phyloP scores from a whole-genome alignment of 1,284 basidiomycete genomes.

The Papiliotrema laurentii region DNA sequence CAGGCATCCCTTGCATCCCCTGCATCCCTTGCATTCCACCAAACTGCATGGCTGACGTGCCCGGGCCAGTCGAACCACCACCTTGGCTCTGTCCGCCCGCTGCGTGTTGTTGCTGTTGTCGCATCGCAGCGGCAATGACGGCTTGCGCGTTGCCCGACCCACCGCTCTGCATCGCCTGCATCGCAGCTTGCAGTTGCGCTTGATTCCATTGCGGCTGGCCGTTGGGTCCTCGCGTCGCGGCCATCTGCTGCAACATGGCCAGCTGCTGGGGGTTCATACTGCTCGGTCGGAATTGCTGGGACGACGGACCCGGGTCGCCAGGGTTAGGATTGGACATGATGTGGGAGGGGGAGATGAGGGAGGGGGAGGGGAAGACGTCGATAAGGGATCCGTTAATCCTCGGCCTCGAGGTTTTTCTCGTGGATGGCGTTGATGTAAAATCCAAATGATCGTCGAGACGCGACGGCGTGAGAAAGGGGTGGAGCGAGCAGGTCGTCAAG shows the following conservation, averaged over 20 bases:
- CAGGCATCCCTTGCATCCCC: slow-evolving; percentile 5
- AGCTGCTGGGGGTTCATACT: slow-evolving; percentile 26
- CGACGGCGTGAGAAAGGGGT: no score
- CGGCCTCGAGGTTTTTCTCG: no score
- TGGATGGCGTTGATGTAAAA: no score
- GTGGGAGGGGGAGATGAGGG: not conserved
- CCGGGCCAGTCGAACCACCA: not conserved
- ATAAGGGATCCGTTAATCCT: no score
- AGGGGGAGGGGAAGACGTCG: not conserved
- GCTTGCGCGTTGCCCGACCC: slow-evolving; percentile 6
- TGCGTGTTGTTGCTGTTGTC: slow-evolving; percentile 13
- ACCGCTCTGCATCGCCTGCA: slow-evolving; percentile 7
- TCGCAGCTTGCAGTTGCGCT: slow-evolving; percentile 16
- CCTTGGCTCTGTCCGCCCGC: slow-evolving; percentile 4
- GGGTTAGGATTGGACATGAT: not conserved
- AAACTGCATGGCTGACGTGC: not conserved
- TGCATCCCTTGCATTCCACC: not conserved
- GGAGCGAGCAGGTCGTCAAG: no score
- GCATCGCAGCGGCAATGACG: slow-evolving; percentile 8
- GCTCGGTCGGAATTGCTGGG: not conserved
- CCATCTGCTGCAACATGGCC: slow-evolving; percentile 27
- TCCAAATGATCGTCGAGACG: no score
- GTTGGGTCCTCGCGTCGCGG: slow-evolving; percentile 10
- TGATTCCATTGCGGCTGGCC: slow-evolving; percentile 10
- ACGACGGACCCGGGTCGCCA: slow-evolving; percentile 1